A percentile compares a stretch with the other conserved stretches of the same genome.
These are phyloP conservation scores for Penicillium sp. DNA, from an alignment of 2,329 filamentous ascomycete species.

Conservation along the genomic window DNA sequence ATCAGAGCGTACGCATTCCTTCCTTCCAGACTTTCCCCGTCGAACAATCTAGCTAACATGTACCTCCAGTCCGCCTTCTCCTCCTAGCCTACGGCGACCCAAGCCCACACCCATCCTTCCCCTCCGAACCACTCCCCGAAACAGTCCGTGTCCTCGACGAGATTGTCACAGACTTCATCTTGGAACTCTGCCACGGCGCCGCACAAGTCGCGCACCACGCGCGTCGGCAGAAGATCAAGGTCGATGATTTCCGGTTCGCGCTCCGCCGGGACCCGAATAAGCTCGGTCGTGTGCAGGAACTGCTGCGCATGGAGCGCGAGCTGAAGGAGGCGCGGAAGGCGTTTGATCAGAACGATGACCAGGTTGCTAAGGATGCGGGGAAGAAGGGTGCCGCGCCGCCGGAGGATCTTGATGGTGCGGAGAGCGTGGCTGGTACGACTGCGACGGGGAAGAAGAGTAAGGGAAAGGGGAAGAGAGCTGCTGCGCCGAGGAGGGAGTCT, in stretches of 20 bases:
- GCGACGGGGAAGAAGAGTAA: conserved; percentile 37
- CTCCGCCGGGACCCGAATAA: conserved; percentile 82
- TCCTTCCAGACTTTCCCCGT: background rate
- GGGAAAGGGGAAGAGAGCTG: conserved; percentile 39
- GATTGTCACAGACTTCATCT: conserved; percentile 94
- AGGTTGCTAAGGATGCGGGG: conserved; percentile 41
- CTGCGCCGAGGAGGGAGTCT: conserved; percentile 17
- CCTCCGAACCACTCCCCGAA: conserved; percentile 73
- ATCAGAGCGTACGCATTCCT: conserved; percentile 62
- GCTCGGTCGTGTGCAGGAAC: conserved; percentile 84
- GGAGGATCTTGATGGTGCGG: conserved; percentile 32
- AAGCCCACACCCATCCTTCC: conserved; percentile 62
- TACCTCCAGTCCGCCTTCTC: conserved; percentile 40
- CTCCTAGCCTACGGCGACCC: conserved; percentile 50
- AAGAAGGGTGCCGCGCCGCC: conserved; percentile 33
- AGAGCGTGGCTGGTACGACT: conserved; percentile 21
- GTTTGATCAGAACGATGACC: conserved; percentile 48
- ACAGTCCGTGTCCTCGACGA: conserved; percentile 89
- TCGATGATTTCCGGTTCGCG: conserved; percentile 96
- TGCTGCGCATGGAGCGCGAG: conserved; percentile 83
- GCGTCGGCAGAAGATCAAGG: conserved; percentile 93
- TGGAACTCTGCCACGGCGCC: conserved; percentile 88
- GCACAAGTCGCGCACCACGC: conserved; percentile 82
- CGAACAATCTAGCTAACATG: background rate
- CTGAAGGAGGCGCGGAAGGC: conserved; percentile 78